Evolutionary conservation across 2,329 filamentous ascomycete genomes (phyloP), one percentile per base, ranked within the genome.

Genomic region (Westerdykella aurantiaca): DNA sequence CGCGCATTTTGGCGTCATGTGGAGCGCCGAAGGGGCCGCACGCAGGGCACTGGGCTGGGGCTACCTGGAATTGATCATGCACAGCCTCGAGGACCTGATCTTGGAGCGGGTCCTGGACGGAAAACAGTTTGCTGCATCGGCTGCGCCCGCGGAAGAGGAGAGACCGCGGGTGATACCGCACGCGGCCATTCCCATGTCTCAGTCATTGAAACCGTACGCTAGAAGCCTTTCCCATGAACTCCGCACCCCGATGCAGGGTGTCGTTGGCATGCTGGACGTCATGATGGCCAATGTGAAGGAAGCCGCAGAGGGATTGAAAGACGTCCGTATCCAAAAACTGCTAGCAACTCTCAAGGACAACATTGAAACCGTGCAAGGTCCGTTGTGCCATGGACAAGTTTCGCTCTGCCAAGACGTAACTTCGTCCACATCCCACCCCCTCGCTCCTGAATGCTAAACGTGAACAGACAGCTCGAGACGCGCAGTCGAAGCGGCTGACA

Each of bases 191-290:
- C 76, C 79, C 5, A 73, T 75, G 5, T 74, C 79, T 2, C 82
- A 85, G 48, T 83, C 81, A 2, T 69, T 87, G 14, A 83, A 85
- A 56, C 82, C 83, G 0, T 86, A 84, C 58, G 83, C 83, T n/a
- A 76, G 82, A 49, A 85, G 80, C 56, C 66, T 87, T 25, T 87
- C 83, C 0, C 83, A 87, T 52, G 83, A 87, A 58, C 64, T 87
- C 38, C 73, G 83, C 48, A 87, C 83, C 3, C 83, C 83, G 1
- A 86, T 87, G 82, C 83, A 87, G 63, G 83, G 83, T 34, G 81
- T 87, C 6, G 82, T 87, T 12, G 83, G 83, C 6, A 86, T 86
- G 83, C 68, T 87, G 35, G 83, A 87, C 66, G 81, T 87, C 47
- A 86, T 87, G 81, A 81, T 86, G 65, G 80, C 82, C 3, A 85